phyloP scores from a whole-genome alignment of 2,329 filamentous ascomycete species.

The Fonsecaea nubica region DNA sequence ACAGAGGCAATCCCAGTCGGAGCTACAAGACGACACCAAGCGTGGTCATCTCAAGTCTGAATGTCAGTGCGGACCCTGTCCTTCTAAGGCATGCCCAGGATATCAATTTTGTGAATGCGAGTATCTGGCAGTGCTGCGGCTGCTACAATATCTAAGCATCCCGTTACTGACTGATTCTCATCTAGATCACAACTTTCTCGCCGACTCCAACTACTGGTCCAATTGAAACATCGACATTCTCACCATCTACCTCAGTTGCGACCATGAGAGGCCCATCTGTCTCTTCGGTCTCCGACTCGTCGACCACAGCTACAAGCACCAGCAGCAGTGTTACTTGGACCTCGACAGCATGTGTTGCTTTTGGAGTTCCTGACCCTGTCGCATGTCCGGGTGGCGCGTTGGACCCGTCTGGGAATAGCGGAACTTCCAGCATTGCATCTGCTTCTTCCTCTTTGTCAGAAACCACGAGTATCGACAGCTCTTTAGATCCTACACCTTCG shows the following conservation, averaged over 20 bases:
- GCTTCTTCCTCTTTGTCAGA: not conserved
- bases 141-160: not conserved
- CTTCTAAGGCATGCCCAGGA: not conserved
- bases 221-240: not conserved
- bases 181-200: not conserved
- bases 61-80: not conserved
- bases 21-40: not conserved
- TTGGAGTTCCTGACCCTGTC: conserved; percentile 9
- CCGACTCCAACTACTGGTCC: not conserved
- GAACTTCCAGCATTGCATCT: not conserved
- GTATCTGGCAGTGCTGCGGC: not conserved
- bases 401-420: not conserved
- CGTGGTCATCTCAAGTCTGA: not conserved
- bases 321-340: conserved; percentile 1
- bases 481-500: not conserved
- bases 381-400: conserved; percentile 9
- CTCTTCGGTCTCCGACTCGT: not conserved
- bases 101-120: not conserved
- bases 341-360: conserved; percentile 7
- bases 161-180: not conserved
- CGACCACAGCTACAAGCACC: conserved; percentile 1
- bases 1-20: not conserved
- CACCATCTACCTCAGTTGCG: not conserved
- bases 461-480: not conserved
- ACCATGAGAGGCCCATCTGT: not conserved